Conservation (phyloP, 371 early-diverging fungal genomes). For the Mucor indicus region DNA sequence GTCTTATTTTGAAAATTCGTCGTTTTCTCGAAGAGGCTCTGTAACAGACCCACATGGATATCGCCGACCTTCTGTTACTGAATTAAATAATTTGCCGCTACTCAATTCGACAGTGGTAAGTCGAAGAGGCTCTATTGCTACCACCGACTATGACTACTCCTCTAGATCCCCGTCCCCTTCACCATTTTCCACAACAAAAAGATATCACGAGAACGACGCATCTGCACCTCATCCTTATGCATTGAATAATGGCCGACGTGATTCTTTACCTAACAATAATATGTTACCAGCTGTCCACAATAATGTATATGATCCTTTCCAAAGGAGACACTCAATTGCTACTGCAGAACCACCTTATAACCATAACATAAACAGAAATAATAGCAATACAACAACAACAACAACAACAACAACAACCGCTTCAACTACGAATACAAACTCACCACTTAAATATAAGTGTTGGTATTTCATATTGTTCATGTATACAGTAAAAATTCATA, state of each 20-base stretch:
- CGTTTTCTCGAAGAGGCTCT: constrained; percentile 39
- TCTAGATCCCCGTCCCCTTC: constrained; percentile 43
- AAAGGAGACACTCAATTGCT: constrained; percentile 59
- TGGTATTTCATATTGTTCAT: neutral
- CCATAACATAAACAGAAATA: neutral
- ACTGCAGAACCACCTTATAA: constrained; percentile 31
- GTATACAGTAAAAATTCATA: neutral
- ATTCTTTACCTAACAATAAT: constrained; percentile 39
- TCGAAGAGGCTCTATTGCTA: constrained; percentile 39
- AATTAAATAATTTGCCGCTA: constrained; percentile 24
- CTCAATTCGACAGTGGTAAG: constrained; percentile 31
- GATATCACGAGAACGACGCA: constrained; percentile 12
- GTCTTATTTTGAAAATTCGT: constrained; percentile 13
- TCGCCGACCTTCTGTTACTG: constrained; percentile 35
- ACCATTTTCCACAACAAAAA: constrained; percentile 17
- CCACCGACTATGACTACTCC: constrained; percentile 37
- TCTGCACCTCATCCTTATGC: constrained; percentile 5
- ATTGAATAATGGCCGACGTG: constrained; percentile 22
- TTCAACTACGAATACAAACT: no score
- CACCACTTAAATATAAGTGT: constrained; percentile 40
- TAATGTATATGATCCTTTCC: constrained; percentile 37
- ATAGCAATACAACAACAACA: no score
- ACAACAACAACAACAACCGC: no score
- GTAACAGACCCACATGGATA: constrained; percentile 24
- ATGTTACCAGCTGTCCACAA: constrained; percentile 18